Conservation (phyloP, 345 rosid species). For the Citrus glauca region DNA sequence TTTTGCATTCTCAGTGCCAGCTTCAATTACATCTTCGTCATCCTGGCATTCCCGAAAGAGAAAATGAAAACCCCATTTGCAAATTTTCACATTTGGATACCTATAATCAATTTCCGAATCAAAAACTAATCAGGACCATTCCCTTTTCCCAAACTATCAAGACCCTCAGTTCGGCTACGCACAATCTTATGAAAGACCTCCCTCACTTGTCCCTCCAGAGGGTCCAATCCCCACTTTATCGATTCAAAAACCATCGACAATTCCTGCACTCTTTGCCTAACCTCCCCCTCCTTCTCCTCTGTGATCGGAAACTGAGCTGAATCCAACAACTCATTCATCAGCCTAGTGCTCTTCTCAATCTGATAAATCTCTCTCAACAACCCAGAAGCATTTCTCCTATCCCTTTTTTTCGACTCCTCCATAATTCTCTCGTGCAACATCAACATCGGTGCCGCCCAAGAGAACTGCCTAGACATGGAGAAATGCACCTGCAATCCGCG, state of each 20-base stretch:
- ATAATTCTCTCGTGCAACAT: conserved; percentile 64
- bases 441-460: conserved; percentile 64
- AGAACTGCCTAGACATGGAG: conserved; percentile 60
- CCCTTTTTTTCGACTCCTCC: conserved; percentile 80
- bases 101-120: neutral
- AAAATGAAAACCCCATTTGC: conserved; percentile 4
- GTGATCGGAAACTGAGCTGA: conserved; percentile 62
- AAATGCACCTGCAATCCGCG: conserved; percentile 83
- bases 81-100: conserved; percentile 7
- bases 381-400: conserved; percentile 71
- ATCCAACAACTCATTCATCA: conserved; percentile 67
- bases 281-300: conserved; percentile 56
- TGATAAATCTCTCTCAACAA: conserved; percentile 77
- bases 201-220: conserved; percentile 78
- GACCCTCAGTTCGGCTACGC: conserved; percentile 75
- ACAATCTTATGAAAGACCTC: conserved; percentile 84
- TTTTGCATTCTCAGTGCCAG: neutral
- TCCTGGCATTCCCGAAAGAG: conserved; percentile 1
- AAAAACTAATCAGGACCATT: conserved; percentile 25
- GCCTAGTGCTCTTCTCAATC: conserved; percentile 60
- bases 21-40: conserved; percentile 13
- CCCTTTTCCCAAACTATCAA: conserved; percentile 53
- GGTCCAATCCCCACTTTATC: conserved; percentile 65
- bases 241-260: conserved; percentile 44
- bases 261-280: conserved; percentile 59